Conservation (phyloP, 257 asterid species). For the Ajuga chamaepitys region DNA sequence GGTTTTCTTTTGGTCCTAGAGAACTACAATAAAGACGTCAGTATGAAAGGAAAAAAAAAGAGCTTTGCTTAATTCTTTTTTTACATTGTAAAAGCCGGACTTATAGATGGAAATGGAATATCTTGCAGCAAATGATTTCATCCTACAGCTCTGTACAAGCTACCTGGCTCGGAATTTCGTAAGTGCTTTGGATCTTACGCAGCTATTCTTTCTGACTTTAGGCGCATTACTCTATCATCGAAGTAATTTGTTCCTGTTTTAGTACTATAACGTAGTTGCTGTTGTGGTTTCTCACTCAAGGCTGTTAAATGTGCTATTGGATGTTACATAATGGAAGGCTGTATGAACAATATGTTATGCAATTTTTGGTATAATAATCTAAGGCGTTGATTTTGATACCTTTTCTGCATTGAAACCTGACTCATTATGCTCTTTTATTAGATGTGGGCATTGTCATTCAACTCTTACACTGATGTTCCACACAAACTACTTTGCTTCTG, state of each 20-base stretch:
- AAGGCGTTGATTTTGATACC: not conserved
- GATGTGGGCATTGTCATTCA: conserved; percentile 65
- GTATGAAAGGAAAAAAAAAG: not conserved
- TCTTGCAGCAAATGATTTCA: conserved; percentile 71
- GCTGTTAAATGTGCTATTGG: not conserved
- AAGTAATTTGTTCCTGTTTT: not conserved
- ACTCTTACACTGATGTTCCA: conserved; percentile 51
- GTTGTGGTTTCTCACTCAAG: not conserved
- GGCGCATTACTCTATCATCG: conserved; percentile 1
- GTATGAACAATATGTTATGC: not conserved
- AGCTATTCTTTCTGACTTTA: conserved; percentile 5
- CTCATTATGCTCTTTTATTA: conserved; percentile 22
- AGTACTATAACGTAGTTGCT: not conserved
- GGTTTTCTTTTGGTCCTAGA: conserved; percentile 13
- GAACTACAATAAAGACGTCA: not conserved
- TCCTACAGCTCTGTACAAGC: conserved; percentile 45
- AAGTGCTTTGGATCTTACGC: conserved; percentile 33
- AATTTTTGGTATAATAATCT: not conserved
- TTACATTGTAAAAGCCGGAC: conserved; percentile 31
- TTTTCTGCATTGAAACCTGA: conserved; percentile 7
- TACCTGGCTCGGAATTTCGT: conserved; percentile 81
- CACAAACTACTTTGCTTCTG: conserved; percentile 38
- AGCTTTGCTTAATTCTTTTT: conserved; percentile 12
- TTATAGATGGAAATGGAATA: conserved; percentile 61
- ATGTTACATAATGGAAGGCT: conserved; percentile 1